These are phyloP conservation scores for Panus rudis DNA, from an alignment of 768 basidiomycete species.

Conservation along the genomic window DNA sequence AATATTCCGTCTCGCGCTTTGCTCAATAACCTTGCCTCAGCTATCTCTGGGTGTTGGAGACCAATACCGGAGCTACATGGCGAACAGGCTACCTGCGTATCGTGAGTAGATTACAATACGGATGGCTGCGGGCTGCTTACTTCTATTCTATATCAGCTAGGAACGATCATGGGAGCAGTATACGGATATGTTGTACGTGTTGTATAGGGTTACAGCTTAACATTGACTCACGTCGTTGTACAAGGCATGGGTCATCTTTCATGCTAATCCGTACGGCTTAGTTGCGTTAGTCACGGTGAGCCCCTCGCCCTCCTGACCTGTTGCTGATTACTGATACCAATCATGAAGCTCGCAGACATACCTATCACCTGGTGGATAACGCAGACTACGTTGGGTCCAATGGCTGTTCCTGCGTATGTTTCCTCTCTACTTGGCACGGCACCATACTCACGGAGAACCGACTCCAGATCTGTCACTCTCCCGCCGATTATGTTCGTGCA, in stretches of 20 bases:
- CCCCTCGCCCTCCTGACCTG: not conserved
- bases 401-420: constrained; percentile 39
- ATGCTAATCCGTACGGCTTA: constrained; percentile 36
- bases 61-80: constrained; percentile 47
- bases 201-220: not conserved
- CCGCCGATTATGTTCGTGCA: constrained; percentile 33
- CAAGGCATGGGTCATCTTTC: constrained; percentile 33
- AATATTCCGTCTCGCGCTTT: not conserved
- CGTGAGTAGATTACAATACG: constrained; percentile 28
- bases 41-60: constrained; percentile 45
- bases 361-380: constrained; percentile 40
- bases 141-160: constrained; percentile 14
- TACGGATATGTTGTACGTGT: constrained; percentile 29
- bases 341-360: constrained; percentile 33
- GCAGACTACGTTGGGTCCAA: constrained; percentile 29
- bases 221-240: not conserved
- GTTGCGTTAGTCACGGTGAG: constrained; percentile 33
- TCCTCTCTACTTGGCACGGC: not conserved
- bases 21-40: constrained; percentile 9
- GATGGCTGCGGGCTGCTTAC: too few species aligned
- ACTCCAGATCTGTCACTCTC: constrained; percentile 33
- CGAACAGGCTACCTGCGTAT: constrained; percentile 38
- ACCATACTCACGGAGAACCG: not conserved
- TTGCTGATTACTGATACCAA: not conserved
- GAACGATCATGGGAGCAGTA: constrained; percentile 24